A percentile compares a stretch with the other conserved stretches of the same genome.
Evolutionary conservation across 2,329 filamentous ascomycete genomes (phyloP).

Genomic region (Phialocephala subalpina): DNA sequence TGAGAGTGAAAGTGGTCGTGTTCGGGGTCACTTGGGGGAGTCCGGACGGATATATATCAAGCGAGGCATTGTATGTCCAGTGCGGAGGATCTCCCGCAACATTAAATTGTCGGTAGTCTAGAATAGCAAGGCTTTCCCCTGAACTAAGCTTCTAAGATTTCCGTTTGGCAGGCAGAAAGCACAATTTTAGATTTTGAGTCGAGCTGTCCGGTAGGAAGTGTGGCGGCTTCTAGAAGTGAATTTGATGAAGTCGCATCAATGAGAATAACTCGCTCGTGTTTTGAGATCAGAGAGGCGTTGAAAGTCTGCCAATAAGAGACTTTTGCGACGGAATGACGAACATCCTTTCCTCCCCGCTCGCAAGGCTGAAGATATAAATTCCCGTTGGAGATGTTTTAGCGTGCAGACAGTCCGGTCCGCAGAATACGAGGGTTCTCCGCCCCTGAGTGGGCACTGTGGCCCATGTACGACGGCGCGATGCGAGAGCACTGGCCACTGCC

Average conservation of each 20-base stretch:
- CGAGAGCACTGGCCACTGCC: constrained; percentile 4
- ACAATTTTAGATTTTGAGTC: not conserved
- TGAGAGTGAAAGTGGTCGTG: not conserved
- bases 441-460: not conserved
- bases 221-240: not conserved
- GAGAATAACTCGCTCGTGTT: not conserved
- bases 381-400: not conserved
- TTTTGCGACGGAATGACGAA: not conserved
- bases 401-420: constrained; percentile 2
- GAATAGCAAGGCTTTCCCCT: not conserved
- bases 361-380: constrained; percentile 13
- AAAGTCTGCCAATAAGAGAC: not conserved
- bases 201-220: not conserved
- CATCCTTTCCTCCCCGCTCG: not conserved
- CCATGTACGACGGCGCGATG: constrained; percentile 10
- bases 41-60: constrained; percentile 7
- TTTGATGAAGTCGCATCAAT: not conserved
- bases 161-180: not conserved
- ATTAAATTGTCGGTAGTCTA: not conserved
- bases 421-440: not conserved
- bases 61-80: not conserved
- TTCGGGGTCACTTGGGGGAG: constrained; percentile 1
- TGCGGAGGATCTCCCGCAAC: not conserved
- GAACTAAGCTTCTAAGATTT: not conserved
- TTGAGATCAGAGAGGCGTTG: not conserved